Evolutionary conservation across 2,329 filamentous ascomycete genomes (phyloP).

Genomic region (Raffaelea ambrosiae): DNA sequence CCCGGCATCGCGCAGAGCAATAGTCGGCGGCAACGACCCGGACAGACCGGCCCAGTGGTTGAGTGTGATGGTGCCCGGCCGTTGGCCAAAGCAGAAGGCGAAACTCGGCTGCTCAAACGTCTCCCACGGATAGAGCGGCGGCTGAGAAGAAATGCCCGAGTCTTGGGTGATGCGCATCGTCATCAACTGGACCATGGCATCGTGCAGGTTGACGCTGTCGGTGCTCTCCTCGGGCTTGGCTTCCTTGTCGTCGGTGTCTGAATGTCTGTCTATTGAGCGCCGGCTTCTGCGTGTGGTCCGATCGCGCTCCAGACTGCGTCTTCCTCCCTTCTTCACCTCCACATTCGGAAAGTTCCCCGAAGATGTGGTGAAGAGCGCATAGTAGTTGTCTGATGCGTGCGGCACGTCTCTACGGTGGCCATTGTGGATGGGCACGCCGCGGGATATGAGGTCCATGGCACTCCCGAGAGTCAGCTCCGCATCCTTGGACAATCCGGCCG

Average conservation of each 20-base stretch:
- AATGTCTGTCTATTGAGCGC: conserved; percentile 15
- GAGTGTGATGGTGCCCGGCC: conserved; percentile 62
- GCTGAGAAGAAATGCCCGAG: conserved; percentile 19
- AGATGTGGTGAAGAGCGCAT: conserved; percentile 41
- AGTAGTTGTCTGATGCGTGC: conserved; percentile 47
- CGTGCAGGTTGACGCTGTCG: conserved; percentile 41
- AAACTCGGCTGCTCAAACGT: conserved; percentile 68
- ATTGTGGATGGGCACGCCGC: conserved; percentile 47
- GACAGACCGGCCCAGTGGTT: conserved; percentile 59
- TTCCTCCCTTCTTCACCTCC: not conserved
- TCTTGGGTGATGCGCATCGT: conserved; percentile 36
- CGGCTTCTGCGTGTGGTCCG: not conserved
- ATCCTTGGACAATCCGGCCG: conserved; percentile 36
- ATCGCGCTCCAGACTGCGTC: conserved; percentile 4
- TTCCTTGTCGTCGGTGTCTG: conserved; percentile 24
- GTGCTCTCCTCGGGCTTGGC: conserved; percentile 24
- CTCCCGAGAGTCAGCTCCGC: conserved; percentile 44
- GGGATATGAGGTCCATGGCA: conserved; percentile 49
- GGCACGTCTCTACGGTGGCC: conserved; percentile 46
- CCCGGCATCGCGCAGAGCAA: conserved; percentile 50
- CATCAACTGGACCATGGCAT: conserved; percentile 51
- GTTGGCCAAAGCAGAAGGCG: conserved; percentile 56
- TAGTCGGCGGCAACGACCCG: conserved; percentile 45
- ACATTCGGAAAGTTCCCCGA: conserved; percentile 28
- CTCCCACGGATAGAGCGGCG: conserved; percentile 50